Evolutionary conservation across 805 yeast genomes (phyloP), one percentile per base, ranked within the genome.

Genomic region (Teunomyces tritomae): DNA sequence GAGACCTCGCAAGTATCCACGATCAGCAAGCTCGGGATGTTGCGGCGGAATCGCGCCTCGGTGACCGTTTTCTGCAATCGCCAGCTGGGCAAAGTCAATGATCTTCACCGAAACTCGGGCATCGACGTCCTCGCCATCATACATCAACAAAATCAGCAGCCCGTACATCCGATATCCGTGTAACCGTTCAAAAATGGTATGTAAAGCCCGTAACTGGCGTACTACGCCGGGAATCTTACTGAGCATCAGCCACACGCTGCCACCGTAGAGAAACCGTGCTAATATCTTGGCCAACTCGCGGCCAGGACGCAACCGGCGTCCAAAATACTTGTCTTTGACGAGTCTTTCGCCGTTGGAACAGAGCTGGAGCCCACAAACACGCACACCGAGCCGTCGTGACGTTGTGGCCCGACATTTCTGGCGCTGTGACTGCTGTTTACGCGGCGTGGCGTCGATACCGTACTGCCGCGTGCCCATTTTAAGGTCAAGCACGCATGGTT

Each of bases 401-500:
- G 98, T 92, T 0, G 98, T 92, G 47, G 73, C 67, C 3, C 77
- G 70, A 65, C 99, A 94, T 67, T 94, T 94, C 46, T 75, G 74
- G 29, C 88, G 70, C 68, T 94, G 99, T 0, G 96, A 88, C 42
- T 70, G 62, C 59, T 83, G 85, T 66, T 94, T 94, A 43, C 82
- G 69, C 10, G 68, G 64, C 5, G 77, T 75, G 0, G 98, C 97
- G 53, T 90, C 96, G n/a, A 92, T 85, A 8, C 99, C 99, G 59
- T 94, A 94, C 67, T 94, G 99, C 49, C 99, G 77, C 0, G 99
- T 92, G 0, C 99, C 99, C 98, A 94, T 94, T 63, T 94, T 94
- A 57, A 94, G 73, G 67, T 94, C 99, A 43, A 94, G 70, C 0
- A 92, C 98, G 62, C 97, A 91, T 0, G 99, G 97, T 53, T 79